Evolutionary conservation across 2,329 filamentous ascomycete genomes (phyloP), one percentile per base, ranked within the genome.

Genomic region (Penicillium sp.): DNA sequence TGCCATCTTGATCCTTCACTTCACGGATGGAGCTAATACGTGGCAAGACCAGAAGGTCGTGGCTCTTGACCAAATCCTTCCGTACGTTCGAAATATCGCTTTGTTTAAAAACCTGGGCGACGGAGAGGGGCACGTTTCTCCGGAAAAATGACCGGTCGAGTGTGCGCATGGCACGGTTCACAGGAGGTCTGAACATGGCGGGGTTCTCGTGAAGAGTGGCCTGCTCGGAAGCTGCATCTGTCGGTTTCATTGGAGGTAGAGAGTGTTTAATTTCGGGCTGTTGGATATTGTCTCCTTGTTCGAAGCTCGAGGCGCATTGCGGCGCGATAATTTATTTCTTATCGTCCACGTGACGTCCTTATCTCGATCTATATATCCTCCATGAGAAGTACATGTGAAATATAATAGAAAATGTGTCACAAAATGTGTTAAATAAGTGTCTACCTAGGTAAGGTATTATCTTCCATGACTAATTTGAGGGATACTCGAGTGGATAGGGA

Each of bases 71-170:
- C 31, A 97, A 77, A 41, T 83, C 79, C 64, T 84, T 85, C 59
- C 89, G 83, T 70, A 89, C 86, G 60, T 80, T 82, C 25, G 87
- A 82, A 53, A 97, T 91, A 65, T 91, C 84, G 63, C 85, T 88
- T 57, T 83, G 83, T 68, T 94, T 88, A 60, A 84, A 82, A 42
- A 97, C 79, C 37, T 88, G 84, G 7, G 91, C 93, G 3, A 91
- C 92, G 9, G 91, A 84, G 25, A 93, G 79, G 25, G 87, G 86
- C 52, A 96, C 77, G 1, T 81, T 89, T 71, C 87, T 90, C 50
- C 83, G 80, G 77, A 97, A 97, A 60, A 95, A 86, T 16, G 87
- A 82, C 62, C 90, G 86, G 76, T 99, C 92, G 60, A 99, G 84
- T 47, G 84, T 82, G 68, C 86, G 86, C 78, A 90, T 89, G 56